Evolutionary conservation across 805 yeast genomes (phyloP).

Genomic region (Diddensiella caesifluorescens): DNA sequence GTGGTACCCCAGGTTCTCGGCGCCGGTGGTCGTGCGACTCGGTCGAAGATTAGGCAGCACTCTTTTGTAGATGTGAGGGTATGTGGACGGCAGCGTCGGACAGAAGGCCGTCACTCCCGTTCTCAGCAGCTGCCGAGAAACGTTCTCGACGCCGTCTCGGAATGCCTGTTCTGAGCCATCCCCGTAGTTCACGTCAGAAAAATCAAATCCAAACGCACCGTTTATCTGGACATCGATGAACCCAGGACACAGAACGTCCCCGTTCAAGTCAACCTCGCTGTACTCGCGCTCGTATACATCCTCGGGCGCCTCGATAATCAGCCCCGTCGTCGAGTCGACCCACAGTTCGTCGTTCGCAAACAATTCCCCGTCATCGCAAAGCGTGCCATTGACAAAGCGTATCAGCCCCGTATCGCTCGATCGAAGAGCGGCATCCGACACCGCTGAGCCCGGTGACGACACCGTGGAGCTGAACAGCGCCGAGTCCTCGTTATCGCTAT

Average conservation of each 20-base stretch:
- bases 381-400: slow-evolving; percentile 21
- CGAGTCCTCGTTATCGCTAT: slow-evolving; percentile 12
- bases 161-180: slow-evolving; percentile 23
- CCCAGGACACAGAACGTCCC: slow-evolving; percentile 48
- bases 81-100: slow-evolving; percentile 52
- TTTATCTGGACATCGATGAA: slow-evolving; percentile 54
- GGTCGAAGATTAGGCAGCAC: slow-evolving; percentile 42
- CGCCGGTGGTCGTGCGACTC: slow-evolving; percentile 29
- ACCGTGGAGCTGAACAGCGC: slow-evolving; percentile 14
- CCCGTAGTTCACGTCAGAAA: slow-evolving; percentile 37
- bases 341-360: slow-evolving; percentile 37
- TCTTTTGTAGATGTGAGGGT: slow-evolving; percentile 43
- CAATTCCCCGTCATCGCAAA: slow-evolving; percentile 23
- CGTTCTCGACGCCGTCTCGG: slow-evolving; percentile 19
- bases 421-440: slow-evolving; percentile 16
- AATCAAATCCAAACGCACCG: slow-evolving; percentile 54
- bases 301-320: slow-evolving; percentile 35
- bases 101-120: slow-evolving; percentile 54
- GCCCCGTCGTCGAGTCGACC: slow-evolving; percentile 40
- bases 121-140: slow-evolving; percentile 32
- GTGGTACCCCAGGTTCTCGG: slow-evolving; percentile 47
- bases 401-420: slow-evolving; percentile 8
- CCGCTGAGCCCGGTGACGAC: slow-evolving; percentile 18
- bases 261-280: slow-evolving; percentile 42
- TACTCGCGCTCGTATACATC: slow-evolving; percentile 9